Evolutionary conservation across 2,329 filamentous ascomycete genomes (phyloP), one percentile per base, ranked within the genome.

Genomic region (Diaporthe capsici): DNA sequence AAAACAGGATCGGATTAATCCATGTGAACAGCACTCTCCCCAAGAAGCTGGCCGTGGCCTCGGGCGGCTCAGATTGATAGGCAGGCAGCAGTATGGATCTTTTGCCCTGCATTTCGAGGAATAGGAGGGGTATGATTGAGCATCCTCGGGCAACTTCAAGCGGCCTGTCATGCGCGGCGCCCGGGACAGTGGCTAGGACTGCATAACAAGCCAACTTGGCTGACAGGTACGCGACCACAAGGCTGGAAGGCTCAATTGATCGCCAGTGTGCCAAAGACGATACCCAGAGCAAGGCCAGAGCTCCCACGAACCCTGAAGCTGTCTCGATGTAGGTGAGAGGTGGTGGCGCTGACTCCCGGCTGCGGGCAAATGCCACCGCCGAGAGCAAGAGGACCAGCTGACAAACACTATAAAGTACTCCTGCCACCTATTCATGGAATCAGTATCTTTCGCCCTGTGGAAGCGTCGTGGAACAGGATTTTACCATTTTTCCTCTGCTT

Each of bases 1-100:
- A 51, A 12, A 57, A 37, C 4, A 85, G 78, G 17, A 84, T 75
- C 1, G 79, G 79, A 31, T 82, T 81, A 28, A 84, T 81, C 83
- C 82, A 84, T 47, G 75, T 79, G 72, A 84, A 84, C 31, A 84
- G 78, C 0, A 77, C 76, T 57, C 78, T 78, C 34, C 79, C 79
- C 12, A 84, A 61, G 31, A 83, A 61, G 20, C 82, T 76, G 7
- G 78, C 74, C 12, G 71, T 76, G n/a, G 82, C 80, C 71, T 84
- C 83, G 2, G 80, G 78, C 9, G 82, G 80, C n/a, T 74, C 39
- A 34, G 71, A 31, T 37, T 71, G 63, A 28, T 76, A 71, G 3
- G 55, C 20, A 4, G 76, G 71, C 39, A 76, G 60, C 22, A 81
- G 34, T 5, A 76, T 60, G 3, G 53, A 13, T 3, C 71, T 60